phyloP scores from a whole-genome alignment of 495 filamentous ascomycete genomes.

The Penicillium cinerascens region DNA sequence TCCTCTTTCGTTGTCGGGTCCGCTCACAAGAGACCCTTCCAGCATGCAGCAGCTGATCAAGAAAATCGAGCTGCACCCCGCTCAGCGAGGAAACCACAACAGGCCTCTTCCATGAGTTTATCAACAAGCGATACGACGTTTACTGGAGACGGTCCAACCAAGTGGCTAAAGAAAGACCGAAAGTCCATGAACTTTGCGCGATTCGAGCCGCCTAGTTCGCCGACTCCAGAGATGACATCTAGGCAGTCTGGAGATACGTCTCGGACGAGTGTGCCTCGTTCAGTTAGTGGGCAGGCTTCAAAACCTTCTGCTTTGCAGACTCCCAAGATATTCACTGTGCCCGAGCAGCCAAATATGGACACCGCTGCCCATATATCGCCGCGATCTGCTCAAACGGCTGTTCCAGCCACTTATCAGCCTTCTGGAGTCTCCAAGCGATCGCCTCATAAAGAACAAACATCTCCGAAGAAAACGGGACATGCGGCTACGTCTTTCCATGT shows the following conservation, averaged over 20 bases:
- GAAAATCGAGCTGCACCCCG: neutral
- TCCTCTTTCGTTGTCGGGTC: neutral
- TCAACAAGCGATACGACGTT: constrained; percentile 1
- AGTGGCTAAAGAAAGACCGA: constrained; percentile 43
- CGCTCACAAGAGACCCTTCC: neutral
- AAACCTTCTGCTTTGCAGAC: constrained; percentile 1
- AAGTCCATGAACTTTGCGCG: constrained; percentile 28
- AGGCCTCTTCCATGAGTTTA: neutral
- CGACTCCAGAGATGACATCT: constrained; percentile 26
- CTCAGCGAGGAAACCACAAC: constrained; percentile 3
- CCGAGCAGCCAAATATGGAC: neutral
- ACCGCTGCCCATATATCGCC: neutral
- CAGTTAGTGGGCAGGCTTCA: constrained; percentile 1
- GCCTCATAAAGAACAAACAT: neutral
- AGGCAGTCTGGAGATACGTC: constrained; percentile 17
- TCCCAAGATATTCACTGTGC: neutral
- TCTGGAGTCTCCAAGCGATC: neutral
- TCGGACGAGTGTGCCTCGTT: neutral
- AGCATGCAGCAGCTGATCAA: neutral
- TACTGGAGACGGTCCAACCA: constrained; percentile 2
- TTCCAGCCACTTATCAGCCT: neutral
- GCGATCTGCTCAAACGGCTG: neutral
- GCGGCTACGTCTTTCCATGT: constrained; percentile 30
- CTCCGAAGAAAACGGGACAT: neutral
- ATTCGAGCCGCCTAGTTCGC: constrained; percentile 43